These are phyloP conservation scores for Thermochaetoides thermophila DNA, from an alignment of 495 filamentous ascomycete species.

Conservation along the genomic window DNA sequence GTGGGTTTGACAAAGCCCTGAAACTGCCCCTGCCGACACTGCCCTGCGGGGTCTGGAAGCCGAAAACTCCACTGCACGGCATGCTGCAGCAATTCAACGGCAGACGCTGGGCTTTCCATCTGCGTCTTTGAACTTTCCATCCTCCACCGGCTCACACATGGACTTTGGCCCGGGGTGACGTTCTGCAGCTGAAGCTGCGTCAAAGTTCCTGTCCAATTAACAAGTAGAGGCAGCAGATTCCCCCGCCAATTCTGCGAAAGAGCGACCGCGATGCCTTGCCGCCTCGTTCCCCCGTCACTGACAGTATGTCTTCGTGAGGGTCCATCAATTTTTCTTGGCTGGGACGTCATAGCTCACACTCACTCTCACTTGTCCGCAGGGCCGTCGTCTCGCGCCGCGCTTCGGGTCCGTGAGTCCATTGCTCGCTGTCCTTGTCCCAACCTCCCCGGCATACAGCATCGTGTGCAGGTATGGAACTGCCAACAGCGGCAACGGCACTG, in stretches of 20 bases:
- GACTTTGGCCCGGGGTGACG: slow-evolving; percentile 11
- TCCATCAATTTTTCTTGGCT: neutral
- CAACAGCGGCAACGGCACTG: slow-evolving; percentile 2
- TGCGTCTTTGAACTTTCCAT: no score
- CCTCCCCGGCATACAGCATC: neutral
- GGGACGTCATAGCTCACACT: slow-evolving; percentile 12
- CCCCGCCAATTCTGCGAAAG: neutral
- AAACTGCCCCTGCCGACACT: no score
- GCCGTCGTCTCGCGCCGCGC: slow-evolving; percentile 13
- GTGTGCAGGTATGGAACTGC: slow-evolving; percentile 12
- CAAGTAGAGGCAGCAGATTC: neutral
- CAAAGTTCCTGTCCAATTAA: neutral
- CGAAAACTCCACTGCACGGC: neutral
- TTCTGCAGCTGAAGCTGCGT: slow-evolving; percentile 12
- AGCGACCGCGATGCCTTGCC: slow-evolving; percentile 10
- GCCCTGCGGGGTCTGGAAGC: no score
- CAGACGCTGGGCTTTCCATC: slow-evolving; percentile 1
- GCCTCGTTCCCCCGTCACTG: slow-evolving; percentile 11
- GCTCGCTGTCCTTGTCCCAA: neutral
- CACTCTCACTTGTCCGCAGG: slow-evolving; percentile 12
- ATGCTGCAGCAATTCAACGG: slow-evolving; percentile 5
- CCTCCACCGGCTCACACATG: slow-evolving; percentile 6
- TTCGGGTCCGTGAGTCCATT: slow-evolving; percentile 2
- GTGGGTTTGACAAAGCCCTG: no score
- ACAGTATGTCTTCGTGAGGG: slow-evolving; percentile 9